phyloP scores from a whole-genome alignment of 2,329 filamentous ascomycete genomes.

The Lizonia empirigonia region DNA sequence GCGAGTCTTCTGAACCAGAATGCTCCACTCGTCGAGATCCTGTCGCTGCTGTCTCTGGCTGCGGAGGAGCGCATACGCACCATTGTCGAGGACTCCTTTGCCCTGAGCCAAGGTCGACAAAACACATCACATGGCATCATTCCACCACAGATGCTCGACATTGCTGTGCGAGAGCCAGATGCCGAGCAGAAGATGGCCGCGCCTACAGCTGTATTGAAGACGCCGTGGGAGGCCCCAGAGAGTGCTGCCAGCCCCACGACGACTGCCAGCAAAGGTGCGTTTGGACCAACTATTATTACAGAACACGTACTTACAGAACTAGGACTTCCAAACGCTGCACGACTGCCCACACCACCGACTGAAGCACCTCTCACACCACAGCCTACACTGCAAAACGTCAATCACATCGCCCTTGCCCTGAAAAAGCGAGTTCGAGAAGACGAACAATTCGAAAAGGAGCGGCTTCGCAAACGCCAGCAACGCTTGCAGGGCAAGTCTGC shows the following conservation, averaged over 20 bases:
- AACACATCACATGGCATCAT: constrained; percentile 79
- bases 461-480: constrained; percentile 52
- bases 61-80: constrained; percentile 78
- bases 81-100: constrained; percentile 77
- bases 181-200: constrained; percentile 47
- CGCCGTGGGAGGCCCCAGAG: constrained; percentile 52
- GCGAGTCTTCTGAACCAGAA: constrained; percentile 72
- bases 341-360: constrained; percentile 55
- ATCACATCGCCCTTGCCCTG: constrained; percentile 63
- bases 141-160: constrained; percentile 74
- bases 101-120: constrained; percentile 72
- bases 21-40: constrained; percentile 77
- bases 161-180: constrained; percentile 63
- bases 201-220: constrained; percentile 47
- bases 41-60: constrained; percentile 81
- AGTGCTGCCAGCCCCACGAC: constrained; percentile 61
- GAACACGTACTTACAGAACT: constrained; percentile 14
- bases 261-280: constrained; percentile 48
- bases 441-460: constrained; percentile 73
- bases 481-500: constrained; percentile 40
- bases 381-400: constrained; percentile 58
- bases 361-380: constrained; percentile 56
- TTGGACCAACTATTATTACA: background rate
- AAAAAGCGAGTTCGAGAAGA: constrained; percentile 55
- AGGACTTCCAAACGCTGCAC: constrained; percentile 47